A percentile compares a stretch with the other conserved stretches of the same genome.
Conservation (phyloP, 495 filamentous ascomycete species). For the Penicillium argentinense region DNA sequence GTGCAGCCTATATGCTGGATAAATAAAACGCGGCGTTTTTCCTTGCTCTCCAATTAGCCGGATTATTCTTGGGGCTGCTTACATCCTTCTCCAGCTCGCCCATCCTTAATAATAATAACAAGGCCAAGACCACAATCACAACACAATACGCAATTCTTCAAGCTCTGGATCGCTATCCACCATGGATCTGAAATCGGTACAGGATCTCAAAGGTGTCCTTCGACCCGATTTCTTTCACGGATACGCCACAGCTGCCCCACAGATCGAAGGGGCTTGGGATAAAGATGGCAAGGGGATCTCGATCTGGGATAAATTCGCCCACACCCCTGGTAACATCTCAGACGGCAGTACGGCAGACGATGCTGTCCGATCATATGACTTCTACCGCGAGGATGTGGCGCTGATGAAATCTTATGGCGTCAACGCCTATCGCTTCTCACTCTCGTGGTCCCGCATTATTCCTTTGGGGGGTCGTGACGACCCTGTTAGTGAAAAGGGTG, state of each 20-base stretch:
- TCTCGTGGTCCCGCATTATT: conserved; percentile 71
- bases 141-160: too few relatives aligned
- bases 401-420: conserved; percentile 67
- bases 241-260: conserved; percentile 42
- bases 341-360: conserved; percentile 64
- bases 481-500: conserved; percentile 41
- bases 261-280: conserved; percentile 68
- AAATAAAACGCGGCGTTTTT: too few relatives aligned
- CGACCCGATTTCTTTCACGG: conserved; percentile 37
- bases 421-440: conserved; percentile 68
- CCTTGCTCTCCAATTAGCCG: too few relatives aligned
- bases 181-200: conserved; percentile 32
- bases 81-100: too few relatives aligned
- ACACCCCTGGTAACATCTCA: conserved; percentile 66
- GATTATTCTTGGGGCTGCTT: too few relatives aligned
- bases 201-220: conserved; percentile 32
- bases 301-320: conserved; percentile 73
- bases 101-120: background rate
- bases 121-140: background rate
- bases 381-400: conserved; percentile 66
- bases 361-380: conserved; percentile 69
- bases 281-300: conserved; percentile 66
- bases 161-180: too few relatives aligned
- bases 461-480: conserved; percentile 42
- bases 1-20: conserved; percentile 4